Evolutionary conservation across 441 rosid genomes (phyloP).

Genomic region (Erodium moschatum): DNA sequence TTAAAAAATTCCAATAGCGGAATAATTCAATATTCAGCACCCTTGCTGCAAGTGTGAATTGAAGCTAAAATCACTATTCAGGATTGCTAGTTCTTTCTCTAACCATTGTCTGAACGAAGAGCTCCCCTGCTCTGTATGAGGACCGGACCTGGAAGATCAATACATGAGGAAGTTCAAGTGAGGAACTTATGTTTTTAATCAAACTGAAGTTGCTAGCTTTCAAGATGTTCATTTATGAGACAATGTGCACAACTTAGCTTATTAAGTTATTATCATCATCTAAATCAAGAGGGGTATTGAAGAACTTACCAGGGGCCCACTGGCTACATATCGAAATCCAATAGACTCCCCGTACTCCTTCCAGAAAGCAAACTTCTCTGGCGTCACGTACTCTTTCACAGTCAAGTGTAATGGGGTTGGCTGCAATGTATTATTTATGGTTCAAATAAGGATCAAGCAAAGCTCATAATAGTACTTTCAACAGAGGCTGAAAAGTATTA

Average conservation of each 20-base stretch:
- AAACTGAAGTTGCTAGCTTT: constrained; percentile 6
- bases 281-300: neutral
- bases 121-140: constrained; percentile 87
- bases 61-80: neutral
- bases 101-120: constrained; percentile 83
- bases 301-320: constrained; percentile 81
- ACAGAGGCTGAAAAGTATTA: neutral
- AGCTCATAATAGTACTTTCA: neutral
- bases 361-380: constrained; percentile 88
- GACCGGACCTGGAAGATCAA: constrained; percentile 58
- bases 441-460: neutral
- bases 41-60: neutral
- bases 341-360: constrained; percentile 87
- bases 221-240: constrained; percentile 6
- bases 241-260: neutral
- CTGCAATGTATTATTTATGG: constrained; percentile 34
- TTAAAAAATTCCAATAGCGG: neutral
- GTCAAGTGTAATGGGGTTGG: constrained; percentile 92
- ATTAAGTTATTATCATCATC: neutral
- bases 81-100: constrained; percentile 31
- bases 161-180: neutral
- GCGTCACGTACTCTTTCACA: constrained; percentile 86
- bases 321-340: constrained; percentile 89
- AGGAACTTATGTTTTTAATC: neutral
- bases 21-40: neutral